These are phyloP conservation scores for Fomitiporia mediterranea DNA, from an alignment of 1,284 basidiomycete genomes.

Conservation along the genomic window DNA sequence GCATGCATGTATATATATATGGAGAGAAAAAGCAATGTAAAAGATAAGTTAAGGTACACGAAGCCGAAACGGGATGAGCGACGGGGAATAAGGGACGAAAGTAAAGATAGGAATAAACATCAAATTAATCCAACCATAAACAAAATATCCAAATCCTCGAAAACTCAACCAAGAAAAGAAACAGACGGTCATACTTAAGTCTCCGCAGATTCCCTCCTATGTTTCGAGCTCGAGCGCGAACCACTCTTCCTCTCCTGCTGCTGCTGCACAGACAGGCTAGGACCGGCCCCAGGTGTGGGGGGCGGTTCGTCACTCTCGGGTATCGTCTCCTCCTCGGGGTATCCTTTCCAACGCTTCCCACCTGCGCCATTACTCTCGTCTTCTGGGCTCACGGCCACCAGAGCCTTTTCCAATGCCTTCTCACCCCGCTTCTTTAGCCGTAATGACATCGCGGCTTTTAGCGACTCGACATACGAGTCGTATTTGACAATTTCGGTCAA, in stretches of 20 bases:
- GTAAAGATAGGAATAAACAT: too few species aligned
- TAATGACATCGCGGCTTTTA: constrained; percentile 75
- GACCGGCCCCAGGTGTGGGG: constrained; percentile 20
- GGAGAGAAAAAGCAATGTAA: background rate
- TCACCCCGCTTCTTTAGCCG: constrained; percentile 83
- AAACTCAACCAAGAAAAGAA: background rate
- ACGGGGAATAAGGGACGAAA: too few species aligned
- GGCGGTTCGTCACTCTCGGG: constrained; percentile 23
- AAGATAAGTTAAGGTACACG: background rate
- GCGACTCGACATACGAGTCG: constrained; percentile 88
- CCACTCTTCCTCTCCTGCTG: background rate
- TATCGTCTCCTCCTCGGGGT: constrained; percentile 24
- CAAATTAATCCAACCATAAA: too few species aligned
- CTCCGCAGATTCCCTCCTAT: constrained; percentile 12
- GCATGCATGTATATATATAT: background rate
- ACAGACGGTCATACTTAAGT: background rate
- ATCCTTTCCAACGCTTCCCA: constrained; percentile 16
- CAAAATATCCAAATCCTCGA: background rate
- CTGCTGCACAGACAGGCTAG: constrained; percentile 1
- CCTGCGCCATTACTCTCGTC: constrained; percentile 28
- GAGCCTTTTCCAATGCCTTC: constrained; percentile 75
- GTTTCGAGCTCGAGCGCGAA: constrained; percentile 12
- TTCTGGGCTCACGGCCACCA: constrained; percentile 41
- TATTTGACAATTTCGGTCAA: constrained; percentile 94
- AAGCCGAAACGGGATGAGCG: background rate